Conservation (phyloP, 441 rosid genomes). For the Erodium trifolium region DNA sequence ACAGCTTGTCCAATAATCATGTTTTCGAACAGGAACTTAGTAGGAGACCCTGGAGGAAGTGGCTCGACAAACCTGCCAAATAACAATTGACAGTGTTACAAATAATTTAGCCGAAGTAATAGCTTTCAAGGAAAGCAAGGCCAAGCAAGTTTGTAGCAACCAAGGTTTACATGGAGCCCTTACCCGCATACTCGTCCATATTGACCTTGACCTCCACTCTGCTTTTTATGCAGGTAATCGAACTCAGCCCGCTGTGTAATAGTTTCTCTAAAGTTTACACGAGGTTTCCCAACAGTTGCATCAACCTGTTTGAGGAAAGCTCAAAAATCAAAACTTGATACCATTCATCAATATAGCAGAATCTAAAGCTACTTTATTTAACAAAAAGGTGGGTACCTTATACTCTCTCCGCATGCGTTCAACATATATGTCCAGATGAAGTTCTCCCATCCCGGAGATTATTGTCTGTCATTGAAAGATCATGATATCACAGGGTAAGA, state of each 20-base stretch:
- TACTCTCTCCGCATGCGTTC: constrained; percentile 94
- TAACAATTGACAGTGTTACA: background rate
- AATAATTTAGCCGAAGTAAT: background rate
- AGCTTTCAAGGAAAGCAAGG: background rate
- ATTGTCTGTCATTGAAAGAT: constrained; percentile 53
- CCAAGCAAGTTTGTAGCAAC: background rate
- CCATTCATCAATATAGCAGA: constrained; percentile 7
- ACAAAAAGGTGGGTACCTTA: constrained; percentile 43
- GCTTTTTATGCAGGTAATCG: constrained; percentile 97
- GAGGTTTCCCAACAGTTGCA: constrained; percentile 95
- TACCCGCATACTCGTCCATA: constrained; percentile 90
- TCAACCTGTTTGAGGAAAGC: constrained; percentile 52
- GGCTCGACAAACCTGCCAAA: constrained; percentile 70
- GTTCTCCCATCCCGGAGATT: constrained; percentile 98
- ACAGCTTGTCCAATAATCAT: constrained; percentile 90
- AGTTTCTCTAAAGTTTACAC: constrained; percentile 93
- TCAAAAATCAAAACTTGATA: background rate
- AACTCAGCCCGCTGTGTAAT: constrained; percentile 79
- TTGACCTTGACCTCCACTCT: constrained; percentile 97
- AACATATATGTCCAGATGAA: constrained; percentile 89
- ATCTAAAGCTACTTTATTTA: constrained; percentile 5
- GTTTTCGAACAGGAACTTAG: constrained; percentile 85
- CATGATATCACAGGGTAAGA: constrained; percentile 7
- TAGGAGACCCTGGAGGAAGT: constrained; percentile 49
- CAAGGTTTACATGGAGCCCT: constrained; percentile 22